These are phyloP conservation scores for Trametes cinnabarina DNA, from an alignment of 768 basidiomycete species.

Conservation along the genomic window DNA sequence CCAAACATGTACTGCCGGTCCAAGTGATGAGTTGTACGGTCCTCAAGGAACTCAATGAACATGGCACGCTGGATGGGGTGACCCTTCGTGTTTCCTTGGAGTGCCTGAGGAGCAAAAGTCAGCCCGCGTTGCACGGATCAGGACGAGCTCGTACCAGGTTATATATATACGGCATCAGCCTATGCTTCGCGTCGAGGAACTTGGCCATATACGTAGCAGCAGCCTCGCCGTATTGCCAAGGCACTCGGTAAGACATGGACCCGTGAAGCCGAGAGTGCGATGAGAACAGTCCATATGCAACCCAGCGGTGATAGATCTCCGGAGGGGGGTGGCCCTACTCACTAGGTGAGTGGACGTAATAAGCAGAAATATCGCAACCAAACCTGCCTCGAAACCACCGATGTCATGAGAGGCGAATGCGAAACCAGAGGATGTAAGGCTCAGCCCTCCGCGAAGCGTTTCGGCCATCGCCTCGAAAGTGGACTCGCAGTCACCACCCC, in stretches of 20 bases:
- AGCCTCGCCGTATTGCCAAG: slow-evolving; percentile 75
- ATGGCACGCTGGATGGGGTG: slow-evolving; percentile 62
- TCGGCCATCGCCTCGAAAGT: slow-evolving; percentile 81
- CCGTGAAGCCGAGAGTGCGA: slow-evolving; percentile 76
- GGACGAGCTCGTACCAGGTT: slow-evolving; percentile 40
- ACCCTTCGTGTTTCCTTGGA: slow-evolving; percentile 48
- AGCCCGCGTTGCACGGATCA: background rate
- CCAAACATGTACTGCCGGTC: slow-evolving; percentile 63
- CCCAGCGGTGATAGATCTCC: slow-evolving; percentile 73
- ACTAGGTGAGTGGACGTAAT: background rate
- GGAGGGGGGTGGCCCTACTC: slow-evolving; percentile 60
- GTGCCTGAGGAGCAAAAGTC: slow-evolving; percentile 38
- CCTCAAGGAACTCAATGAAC: slow-evolving; percentile 63
- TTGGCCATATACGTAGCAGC: slow-evolving; percentile 61
- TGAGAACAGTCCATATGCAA: slow-evolving; percentile 73
- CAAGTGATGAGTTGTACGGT: slow-evolving; percentile 57
- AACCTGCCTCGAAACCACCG: slow-evolving; percentile 65
- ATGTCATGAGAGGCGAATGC: slow-evolving; percentile 75
- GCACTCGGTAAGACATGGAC: slow-evolving; percentile 71
- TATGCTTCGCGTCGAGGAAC: slow-evolving; percentile 61
- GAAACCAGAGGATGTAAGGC: slow-evolving; percentile 65
- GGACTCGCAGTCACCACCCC: slow-evolving; percentile 77
- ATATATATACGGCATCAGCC: slow-evolving; percentile 75
- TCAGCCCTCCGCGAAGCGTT: slow-evolving; percentile 63
- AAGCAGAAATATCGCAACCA: background rate